Percentiles rank a stretch among this genome's conserved stretches.
These are phyloP conservation scores for Dittrichia graveolens DNA, from an alignment of 129 eudicot genomes.

Conservation along the genomic window DNA sequence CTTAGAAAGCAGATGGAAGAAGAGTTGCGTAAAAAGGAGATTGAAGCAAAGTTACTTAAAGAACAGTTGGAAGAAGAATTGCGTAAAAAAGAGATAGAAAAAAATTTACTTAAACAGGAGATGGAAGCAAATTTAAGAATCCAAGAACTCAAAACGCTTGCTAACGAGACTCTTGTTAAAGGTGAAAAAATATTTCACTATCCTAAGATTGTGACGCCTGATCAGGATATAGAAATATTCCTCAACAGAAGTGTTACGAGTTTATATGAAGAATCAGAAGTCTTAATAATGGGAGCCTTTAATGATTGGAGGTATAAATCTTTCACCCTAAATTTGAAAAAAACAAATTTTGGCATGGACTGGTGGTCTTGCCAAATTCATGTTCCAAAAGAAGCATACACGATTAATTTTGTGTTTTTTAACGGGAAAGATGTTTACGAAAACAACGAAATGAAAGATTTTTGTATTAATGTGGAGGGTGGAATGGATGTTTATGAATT, in stretches of 20 bases:
- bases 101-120: constrained; percentile 43
- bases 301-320: constrained; percentile 94
- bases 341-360: constrained; percentile 70
- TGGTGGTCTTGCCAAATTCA: constrained; percentile 96
- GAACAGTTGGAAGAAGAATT: constrained; percentile 18
- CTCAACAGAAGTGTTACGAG: constrained; percentile 68
- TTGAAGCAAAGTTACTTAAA: constrained; percentile 35
- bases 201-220: constrained; percentile 73
- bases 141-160: constrained; percentile 64
- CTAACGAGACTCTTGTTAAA: constrained; percentile 58
- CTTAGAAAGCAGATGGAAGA: constrained; percentile 29
- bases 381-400: constrained; percentile 95
- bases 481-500: constrained; percentile 73
- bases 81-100: constrained; percentile 25
- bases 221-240: constrained; percentile 71
- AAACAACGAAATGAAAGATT: constrained; percentile 81
- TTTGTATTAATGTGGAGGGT: constrained; percentile 71
- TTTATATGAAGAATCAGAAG: constrained; percentile 66
- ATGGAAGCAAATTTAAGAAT: constrained; percentile 60
- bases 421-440: constrained; percentile 90
- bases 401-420: constrained; percentile 80
- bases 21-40: constrained; percentile 9
- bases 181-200: constrained; percentile 69
- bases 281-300: constrained; percentile 87
- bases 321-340: constrained; percentile 64